Base-by-base conservation (phyloP, 371 early-diverging fungal species). In the Saksenaea oblongispora region DNA sequence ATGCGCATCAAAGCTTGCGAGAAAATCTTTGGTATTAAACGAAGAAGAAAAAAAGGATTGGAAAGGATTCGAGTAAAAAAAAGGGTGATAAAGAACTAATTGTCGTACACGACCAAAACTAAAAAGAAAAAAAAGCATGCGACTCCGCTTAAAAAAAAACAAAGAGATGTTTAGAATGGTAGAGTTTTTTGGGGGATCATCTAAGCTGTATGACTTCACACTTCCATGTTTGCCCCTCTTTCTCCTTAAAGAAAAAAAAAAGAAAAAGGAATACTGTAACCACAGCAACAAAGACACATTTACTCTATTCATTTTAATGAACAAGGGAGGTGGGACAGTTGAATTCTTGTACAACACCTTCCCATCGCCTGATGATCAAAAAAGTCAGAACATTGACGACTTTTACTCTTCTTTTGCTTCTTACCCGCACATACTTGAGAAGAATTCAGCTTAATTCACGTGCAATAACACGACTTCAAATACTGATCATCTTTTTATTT, bases 321-420 rank as follows among this genome's bases (percentile, higher is more conserved):
- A 22, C 51, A 47, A 22, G 22, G 51, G 51, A 22, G n/a, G 8
- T 17, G 1, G 51, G 26, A 47, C 24, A 22, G 51, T 15, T 17
- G 22, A 22, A 47, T 18, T 31, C 26, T 7, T 47, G 24, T 47
- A 47, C 51, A 47, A 47, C 17, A 26, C 51, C 51, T 47, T 17
- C 42, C 11, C n/a, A 47, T 47, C 51, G 51, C 51, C 51, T 47
- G 51, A 47, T 47, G 51, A 47, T 47, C 51, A 22, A 22, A 41
- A 41, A 47, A 47, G 51, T 47, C 51, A 22, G 51, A 47, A 47
- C 51, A 47, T 22, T 3, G 51, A 47, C 10, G 11, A 22, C 22
- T 8, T 47, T 10, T 11, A 22, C 51, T 47, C 22, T 22, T 47
- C 24, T 47, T 47, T 47, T 41, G 14, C 18, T 41, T 3, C 51